A percentile compares a stretch with the other conserved stretches of the same genome.
phyloP scores from a whole-genome alignment of 2,329 filamentous ascomycete species.

The Ceratocystis variospora region DNA sequence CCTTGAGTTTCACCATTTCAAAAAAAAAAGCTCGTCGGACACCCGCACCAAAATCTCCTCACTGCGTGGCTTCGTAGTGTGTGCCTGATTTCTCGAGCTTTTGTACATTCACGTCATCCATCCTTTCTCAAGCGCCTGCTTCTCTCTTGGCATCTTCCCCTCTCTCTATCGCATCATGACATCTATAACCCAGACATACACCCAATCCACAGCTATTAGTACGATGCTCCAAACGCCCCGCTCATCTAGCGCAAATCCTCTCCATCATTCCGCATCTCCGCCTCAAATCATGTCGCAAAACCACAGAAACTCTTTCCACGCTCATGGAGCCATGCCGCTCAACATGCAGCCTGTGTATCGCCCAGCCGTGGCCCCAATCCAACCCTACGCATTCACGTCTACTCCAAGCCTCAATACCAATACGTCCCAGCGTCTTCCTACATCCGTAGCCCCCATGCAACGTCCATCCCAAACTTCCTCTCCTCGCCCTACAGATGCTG shows the following conservation, averaged over 20 bases:
- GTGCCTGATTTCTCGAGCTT: not conserved
- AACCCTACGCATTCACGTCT: constrained; percentile 63
- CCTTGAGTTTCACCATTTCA: no score
- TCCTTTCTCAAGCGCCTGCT: not conserved
- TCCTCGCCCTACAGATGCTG: constrained; percentile 25
- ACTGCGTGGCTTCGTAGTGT: not conserved
- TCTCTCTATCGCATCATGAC: constrained; percentile 44
- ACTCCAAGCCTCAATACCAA: constrained; percentile 50
- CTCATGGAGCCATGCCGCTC: constrained; percentile 30
- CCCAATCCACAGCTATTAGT: constrained; percentile 54
- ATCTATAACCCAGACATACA: constrained; percentile 69
- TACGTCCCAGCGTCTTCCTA: constrained; percentile 37
- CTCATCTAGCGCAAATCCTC: constrained; percentile 41
- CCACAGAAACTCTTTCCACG: constrained; percentile 39
- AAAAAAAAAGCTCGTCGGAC: no score
- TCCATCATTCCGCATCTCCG: constrained; percentile 37
- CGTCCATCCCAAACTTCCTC: not conserved
- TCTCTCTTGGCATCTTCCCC: not conserved
- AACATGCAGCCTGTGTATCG: constrained; percentile 15
- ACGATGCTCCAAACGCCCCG: constrained; percentile 65
- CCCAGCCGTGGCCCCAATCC: constrained; percentile 39
- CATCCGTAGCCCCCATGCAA: constrained; percentile 29
- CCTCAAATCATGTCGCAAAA: constrained; percentile 36
- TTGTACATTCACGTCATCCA: not conserved
- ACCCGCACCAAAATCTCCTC: no score